Evolutionary conservation across 2,329 filamentous ascomycete genomes (phyloP), one percentile per base, ranked within the genome.

Genomic region (Clarireedia paspali): DNA sequence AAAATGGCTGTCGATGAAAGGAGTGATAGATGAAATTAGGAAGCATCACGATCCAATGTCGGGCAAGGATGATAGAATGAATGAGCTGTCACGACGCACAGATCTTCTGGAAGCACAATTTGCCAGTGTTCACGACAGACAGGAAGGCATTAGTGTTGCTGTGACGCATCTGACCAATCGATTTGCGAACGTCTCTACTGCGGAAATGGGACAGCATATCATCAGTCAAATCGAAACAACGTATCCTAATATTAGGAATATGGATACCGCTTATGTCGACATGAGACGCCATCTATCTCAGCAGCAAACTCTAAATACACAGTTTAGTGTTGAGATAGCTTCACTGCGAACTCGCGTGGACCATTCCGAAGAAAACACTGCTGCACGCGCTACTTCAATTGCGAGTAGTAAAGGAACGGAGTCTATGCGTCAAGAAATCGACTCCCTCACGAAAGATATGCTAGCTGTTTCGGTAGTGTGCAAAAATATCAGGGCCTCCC

Each of bases 181-280:
- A 38, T 14, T 57, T 17, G 27, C 17, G 2, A 53, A 53, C 10
- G 36, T 57, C 24, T 47, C 34, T 0, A 47, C 50, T 26, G 12
- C n/a, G 4, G 55, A 57, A 26, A 30, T 57, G 42, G 50, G 50
- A 7, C 30, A 42, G 20, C 44, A 53, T 12, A 57, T 57, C 44
- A 6, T 57, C 15, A 17, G 38, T 3, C 55, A 57, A 14, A 26
- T 53, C 9, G 55, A 57, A 44, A 34, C 36, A 7, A 17, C 44
- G 6, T 57, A 53, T 38, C 55, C 55, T 5, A 34, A 48, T 47
- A 12, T 57, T 5, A 40, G 45, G 38, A 53, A 38, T 14, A 20
- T 24, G 3, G 50, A 53, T 36, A 30, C 5, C 5, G 20, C 20
- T 3, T 15, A 54, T 23, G 20, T 7, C 1, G 42, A 57, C 4